Conservation (phyloP, 2,329 filamentous ascomycete genomes). For the Venturia nashicola region DNA sequence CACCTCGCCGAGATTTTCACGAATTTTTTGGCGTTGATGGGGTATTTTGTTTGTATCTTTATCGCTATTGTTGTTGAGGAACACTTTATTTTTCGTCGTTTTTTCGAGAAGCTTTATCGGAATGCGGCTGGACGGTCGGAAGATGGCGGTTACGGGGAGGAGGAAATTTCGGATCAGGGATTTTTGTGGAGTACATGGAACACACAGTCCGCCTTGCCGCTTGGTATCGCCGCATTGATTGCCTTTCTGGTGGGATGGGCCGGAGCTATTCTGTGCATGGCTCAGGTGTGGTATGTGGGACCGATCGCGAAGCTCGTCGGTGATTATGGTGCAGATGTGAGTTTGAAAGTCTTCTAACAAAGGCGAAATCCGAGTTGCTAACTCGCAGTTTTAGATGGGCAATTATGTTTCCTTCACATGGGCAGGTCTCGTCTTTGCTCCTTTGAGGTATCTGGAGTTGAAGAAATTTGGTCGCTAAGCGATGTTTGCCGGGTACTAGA, state of each 20-base stretch:
- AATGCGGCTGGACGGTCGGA: constrained; percentile 35
- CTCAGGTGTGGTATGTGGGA: constrained; percentile 22
- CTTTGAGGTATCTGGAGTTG: constrained; percentile 39
- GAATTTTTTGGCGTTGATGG: constrained; percentile 18
- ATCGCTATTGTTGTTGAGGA: constrained; percentile 16
- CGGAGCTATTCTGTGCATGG: constrained; percentile 24
- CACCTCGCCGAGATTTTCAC: constrained; percentile 22
- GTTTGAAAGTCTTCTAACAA: constrained; percentile 15
- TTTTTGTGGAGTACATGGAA: constrained; percentile 21
- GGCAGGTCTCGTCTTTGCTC: constrained; percentile 45
- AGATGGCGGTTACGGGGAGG: neutral
- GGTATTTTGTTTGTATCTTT: constrained; percentile 21
- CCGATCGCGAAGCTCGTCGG: constrained; percentile 12
- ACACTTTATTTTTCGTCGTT: constrained; percentile 29
- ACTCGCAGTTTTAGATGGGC: constrained; percentile 34
- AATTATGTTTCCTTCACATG: constrained; percentile 49
- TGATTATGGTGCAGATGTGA: constrained; percentile 9
- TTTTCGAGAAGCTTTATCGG: constrained; percentile 55
- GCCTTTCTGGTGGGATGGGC: constrained; percentile 22
- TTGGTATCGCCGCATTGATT: constrained; percentile 22
- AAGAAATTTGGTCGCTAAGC: constrained; percentile 34
- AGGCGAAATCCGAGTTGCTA: constrained; percentile 4
- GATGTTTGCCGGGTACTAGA: neutral
- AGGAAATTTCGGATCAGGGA: constrained; percentile 14
- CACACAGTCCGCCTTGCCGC: constrained; percentile 17